Evolutionary conservation across 2,329 filamentous ascomycete genomes (phyloP).

Genomic region (Paraphoma sp.): DNA sequence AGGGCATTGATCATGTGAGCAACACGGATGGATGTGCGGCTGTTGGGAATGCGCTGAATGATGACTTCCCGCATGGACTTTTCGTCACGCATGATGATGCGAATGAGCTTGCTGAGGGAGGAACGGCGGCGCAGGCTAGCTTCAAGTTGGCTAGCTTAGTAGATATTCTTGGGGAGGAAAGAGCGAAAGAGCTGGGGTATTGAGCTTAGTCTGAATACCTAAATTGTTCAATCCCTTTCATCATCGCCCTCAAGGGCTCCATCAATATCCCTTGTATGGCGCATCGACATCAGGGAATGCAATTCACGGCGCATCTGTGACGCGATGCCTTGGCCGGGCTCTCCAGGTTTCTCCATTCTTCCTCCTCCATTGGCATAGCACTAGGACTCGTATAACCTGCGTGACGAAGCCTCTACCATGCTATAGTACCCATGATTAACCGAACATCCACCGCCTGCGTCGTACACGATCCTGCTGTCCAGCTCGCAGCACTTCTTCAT

Average conservation of each 20-base stretch:
- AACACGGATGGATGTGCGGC: conserved; percentile 62
- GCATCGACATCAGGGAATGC: too few species aligned
- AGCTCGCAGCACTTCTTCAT: neutral
- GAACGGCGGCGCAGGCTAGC: conserved; percentile 56
- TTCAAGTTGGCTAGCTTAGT: conserved; percentile 56
- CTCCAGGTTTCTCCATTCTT: too few species aligned
- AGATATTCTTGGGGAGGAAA: conserved; percentile 35
- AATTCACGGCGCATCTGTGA: too few species aligned
- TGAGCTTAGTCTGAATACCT: conserved; percentile 1
- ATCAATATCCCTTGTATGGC: too few species aligned
- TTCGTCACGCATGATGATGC: conserved; percentile 62
- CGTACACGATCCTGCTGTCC: neutral
- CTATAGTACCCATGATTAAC: too few species aligned
- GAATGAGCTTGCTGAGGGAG: conserved; percentile 57
- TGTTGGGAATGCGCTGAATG: conserved; percentile 53
- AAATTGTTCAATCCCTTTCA: too few species aligned
- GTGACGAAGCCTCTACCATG: too few species aligned
- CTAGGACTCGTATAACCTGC: too few species aligned
- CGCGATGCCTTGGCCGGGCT: too few species aligned
- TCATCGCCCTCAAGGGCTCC: too few species aligned
- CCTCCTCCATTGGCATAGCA: too few species aligned
- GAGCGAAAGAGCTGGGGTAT: conserved; percentile 26
- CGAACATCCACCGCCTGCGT: neutral
- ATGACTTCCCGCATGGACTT: conserved; percentile 48
- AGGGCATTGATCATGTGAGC: conserved; percentile 57